Evolutionary conservation across 495 filamentous ascomycete species (phyloP).

Genomic region (Patellaria atrata): DNA sequence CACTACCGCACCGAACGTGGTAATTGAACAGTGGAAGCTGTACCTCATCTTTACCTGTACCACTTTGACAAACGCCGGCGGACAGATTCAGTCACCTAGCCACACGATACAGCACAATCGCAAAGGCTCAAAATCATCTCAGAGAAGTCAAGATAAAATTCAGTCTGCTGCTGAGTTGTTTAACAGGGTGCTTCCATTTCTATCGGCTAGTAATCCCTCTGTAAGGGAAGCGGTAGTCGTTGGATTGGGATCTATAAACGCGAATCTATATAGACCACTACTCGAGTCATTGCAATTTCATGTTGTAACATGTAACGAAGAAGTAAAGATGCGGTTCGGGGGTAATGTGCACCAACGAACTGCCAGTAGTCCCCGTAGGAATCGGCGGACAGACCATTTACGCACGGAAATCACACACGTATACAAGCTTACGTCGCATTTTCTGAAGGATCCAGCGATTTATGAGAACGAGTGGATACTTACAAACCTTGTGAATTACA

Average conservation of each 20-base stretch:
- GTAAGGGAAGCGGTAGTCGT: slow-evolving; percentile 85
- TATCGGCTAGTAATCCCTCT: slow-evolving; percentile 57
- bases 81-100: slow-evolving; percentile 35
- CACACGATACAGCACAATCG: slow-evolving; percentile 65
- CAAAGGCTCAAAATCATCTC: slow-evolving; percentile 64
- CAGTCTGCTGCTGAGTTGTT: slow-evolving; percentile 80
- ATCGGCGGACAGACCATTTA: slow-evolving; percentile 66
- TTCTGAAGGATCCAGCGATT: slow-evolving; percentile 62
- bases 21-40: slow-evolving; percentile 98
- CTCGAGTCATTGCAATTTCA: slow-evolving; percentile 81
- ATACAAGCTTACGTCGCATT: slow-evolving; percentile 86
- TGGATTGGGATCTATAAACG: slow-evolving; percentile 86
- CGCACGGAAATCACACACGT: slow-evolving; percentile 92
- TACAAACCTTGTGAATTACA: slow-evolving; percentile 74
- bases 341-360: slow-evolving; percentile 62
- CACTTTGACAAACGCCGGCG: slow-evolving; percentile 72
- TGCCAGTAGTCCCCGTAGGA: slow-evolving; percentile 59
- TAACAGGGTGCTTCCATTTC: slow-evolving; percentile 73
- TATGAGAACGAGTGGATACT: slow-evolving; percentile 88
- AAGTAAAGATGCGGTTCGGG: slow-evolving; percentile 70
- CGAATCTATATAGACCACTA: slow-evolving; percentile 84
- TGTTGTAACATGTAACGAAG: slow-evolving; percentile 66
- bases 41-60: slow-evolving; percentile 96
- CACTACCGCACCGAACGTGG: slow-evolving; percentile 66
- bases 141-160: slow-evolving; percentile 61